Conservation (phyloP, 108 stramenopile genomes). For the Cyclotella kingstonii region DNA sequence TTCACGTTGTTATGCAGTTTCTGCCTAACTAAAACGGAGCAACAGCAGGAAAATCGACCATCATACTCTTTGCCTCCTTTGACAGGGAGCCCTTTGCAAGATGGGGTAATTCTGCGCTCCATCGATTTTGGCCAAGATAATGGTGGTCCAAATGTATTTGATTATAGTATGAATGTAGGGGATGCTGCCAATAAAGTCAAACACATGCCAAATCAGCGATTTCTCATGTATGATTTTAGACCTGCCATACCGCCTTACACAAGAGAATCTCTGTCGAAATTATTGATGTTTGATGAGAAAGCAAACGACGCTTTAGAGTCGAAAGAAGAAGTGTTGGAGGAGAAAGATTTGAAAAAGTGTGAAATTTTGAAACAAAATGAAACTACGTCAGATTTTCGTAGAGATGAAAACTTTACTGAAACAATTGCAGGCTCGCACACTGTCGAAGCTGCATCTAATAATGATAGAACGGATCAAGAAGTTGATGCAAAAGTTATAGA, state of each 20-base stretch:
- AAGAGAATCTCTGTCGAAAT: conserved; percentile 3
- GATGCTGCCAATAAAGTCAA: background rate
- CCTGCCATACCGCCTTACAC: conserved; percentile 35
- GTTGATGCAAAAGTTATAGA: no score
- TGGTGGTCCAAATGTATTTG: no score
- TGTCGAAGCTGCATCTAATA: no score
- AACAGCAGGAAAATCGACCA: background rate
- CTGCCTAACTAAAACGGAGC: background rate
- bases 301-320: no score
- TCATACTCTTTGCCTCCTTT: background rate
- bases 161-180: background rate
- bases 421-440: no score
- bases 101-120: background rate
- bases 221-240: conserved; percentile 29
- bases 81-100: background rate
- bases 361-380: background rate
- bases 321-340: background rate
- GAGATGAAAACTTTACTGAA: no score
- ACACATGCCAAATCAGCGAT: background rate
- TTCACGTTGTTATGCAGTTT: background rate
- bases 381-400: background rate
- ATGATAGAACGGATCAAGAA: no score
- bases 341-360: background rate
- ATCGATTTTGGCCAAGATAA: background rate
- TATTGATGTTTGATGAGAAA: conserved; percentile 11